phyloP scores from a whole-genome alignment of 148 eudicot genomes.

The Camellia japonica region DNA sequence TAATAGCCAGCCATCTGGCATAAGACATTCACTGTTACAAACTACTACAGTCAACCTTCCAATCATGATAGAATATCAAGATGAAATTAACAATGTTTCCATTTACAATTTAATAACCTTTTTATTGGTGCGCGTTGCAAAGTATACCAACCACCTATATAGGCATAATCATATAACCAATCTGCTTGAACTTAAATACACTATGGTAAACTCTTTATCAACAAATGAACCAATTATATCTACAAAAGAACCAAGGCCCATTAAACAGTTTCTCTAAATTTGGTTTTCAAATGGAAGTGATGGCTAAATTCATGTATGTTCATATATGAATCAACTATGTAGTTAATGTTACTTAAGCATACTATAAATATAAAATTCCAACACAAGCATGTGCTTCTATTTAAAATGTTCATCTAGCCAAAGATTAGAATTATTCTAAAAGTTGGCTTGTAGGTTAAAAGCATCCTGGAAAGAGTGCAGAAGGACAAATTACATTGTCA shows the following conservation, averaged over 20 bases:
- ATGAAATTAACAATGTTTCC: too few species aligned
- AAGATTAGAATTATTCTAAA: neutral
- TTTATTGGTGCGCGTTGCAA: neutral
- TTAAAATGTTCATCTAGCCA: neutral
- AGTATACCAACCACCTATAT: neutral
- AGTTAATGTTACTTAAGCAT: neutral
- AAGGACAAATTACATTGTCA: neutral
- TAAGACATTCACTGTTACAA: too few species aligned
- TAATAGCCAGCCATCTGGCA: too few species aligned
- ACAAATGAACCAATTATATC: neutral
- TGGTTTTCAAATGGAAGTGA: neutral
- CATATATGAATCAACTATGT: too few species aligned
- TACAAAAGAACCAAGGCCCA: neutral
- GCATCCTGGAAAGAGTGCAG: neutral
- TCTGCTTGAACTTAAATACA: neutral
- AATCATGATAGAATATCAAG: too few species aligned
- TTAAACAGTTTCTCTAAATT: neutral
- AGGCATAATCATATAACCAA: neutral
- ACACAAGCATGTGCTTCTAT: neutral
- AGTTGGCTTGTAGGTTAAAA: neutral
- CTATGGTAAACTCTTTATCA: too few species aligned
- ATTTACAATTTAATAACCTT: too few species aligned
- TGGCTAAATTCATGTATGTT: neutral
- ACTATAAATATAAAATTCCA: neutral
- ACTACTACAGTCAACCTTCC: too few species aligned